Evolutionary conservation across 805 yeast species (phyloP), one percentile per base, ranked within the genome.

Genomic region (Yarrowia sp.): DNA sequence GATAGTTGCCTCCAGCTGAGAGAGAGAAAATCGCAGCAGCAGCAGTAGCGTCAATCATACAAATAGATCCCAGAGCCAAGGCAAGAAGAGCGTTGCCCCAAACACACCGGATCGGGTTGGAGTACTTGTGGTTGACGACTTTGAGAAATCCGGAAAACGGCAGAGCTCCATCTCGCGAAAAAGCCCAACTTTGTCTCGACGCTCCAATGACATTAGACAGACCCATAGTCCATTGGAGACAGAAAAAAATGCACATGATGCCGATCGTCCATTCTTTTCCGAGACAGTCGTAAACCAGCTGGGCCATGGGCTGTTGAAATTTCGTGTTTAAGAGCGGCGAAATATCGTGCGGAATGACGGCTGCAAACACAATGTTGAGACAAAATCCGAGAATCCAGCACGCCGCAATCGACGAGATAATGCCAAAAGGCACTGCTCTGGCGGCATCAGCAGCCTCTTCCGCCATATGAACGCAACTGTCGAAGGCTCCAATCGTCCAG

Each of bases 401-500:
- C 24, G 77, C 76, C 12, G 76, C 63, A 55, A 84, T 83, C 4
- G 88, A 81, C 27, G 84, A 79, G 24, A 82, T 73, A 42, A 86
- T 85, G 41, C 89, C 90, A 56, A 81, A 73, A 3, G 91, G 90
- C 6, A 85, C 85, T 12, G 87, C 82, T 55, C 76, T 77, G 2
- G 83, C 75, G 18, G 90, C 86, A 68, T 84, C 81, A 60, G 77
- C 55, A 2, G 55, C 55, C 75, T 31, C 87, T 86, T 71, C 86
- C 89, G 71, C 86, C 82, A 74, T 86, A 90, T 56, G 86, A 82
- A 68, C 86, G 82, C 12, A 88, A 81, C 70, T 85, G 13, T 47
- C 55, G 90, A 71, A 85, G 85, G 87, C 84, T 25, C 88, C 87
- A 69, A 86, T 85, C n/a, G 88, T 84, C 91, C 92, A 87, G 63